Conservation (phyloP, 2,329 filamentous ascomycete genomes). For the Aphanoascus verrucosus region DNA sequence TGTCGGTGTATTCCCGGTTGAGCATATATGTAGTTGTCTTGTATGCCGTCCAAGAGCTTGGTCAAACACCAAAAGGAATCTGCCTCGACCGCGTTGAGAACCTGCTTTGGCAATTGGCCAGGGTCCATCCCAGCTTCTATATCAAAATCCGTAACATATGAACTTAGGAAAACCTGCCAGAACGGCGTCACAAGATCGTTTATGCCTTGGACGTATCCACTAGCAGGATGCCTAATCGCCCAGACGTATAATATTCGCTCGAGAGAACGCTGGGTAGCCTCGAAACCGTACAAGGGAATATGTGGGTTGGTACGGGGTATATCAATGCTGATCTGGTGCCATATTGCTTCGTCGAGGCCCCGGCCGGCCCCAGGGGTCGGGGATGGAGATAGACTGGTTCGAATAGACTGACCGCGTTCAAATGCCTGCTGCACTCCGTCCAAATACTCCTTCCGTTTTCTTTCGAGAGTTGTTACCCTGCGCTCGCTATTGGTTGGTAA, state of each 20-base stretch:
- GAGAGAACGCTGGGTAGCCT: conserved; percentile 85
- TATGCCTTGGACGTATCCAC: conserved; percentile 96
- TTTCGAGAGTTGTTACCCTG: conserved; percentile 75
- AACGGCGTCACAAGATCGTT: conserved; percentile 97
- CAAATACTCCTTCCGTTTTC: conserved; percentile 92
- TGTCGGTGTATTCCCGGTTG: conserved; percentile 95
- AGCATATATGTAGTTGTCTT: conserved; percentile 97
- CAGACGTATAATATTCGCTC: conserved; percentile 95
- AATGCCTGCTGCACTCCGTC: conserved; percentile 71
- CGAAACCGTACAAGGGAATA: conserved; percentile 86
- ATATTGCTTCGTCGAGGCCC: conserved; percentile 90
- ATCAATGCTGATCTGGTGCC: conserved; percentile 99
- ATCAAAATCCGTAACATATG: conserved; percentile 88
- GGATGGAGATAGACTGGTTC: conserved; percentile 29
- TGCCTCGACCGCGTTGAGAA: conserved; percentile 91
- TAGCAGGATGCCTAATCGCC: conserved; percentile 94
- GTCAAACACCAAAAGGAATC: conserved; percentile 98
- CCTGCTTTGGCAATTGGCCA: conserved; percentile 77
- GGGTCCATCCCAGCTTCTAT: conserved; percentile 95
- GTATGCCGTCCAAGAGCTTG: conserved; percentile 94
- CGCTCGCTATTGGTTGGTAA: conserved; percentile 93
- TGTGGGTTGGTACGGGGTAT: conserved; percentile 94
- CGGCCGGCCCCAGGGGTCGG: conserved; percentile 46
- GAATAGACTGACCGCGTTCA: conserved; percentile 41
- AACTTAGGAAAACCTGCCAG: conserved; percentile 91